These are phyloP conservation scores for Hygrocybe punicea DNA, from an alignment of 768 basidiomycete species.

Conservation along the genomic window DNA sequence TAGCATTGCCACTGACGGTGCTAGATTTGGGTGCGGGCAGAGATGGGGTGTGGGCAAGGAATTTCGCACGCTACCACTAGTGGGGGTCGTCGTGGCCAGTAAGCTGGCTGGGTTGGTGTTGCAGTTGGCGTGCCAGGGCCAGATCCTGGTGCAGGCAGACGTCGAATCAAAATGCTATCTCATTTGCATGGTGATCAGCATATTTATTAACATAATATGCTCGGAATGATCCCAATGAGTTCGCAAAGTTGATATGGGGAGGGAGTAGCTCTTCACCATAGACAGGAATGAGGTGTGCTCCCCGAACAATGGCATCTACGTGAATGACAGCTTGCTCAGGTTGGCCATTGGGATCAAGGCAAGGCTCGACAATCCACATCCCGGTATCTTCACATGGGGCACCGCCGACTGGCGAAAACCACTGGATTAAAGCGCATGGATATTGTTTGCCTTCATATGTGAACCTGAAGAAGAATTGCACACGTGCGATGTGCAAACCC, in stretches of 20 bases:
- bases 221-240: slow-evolving; percentile 23
- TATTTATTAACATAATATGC: slow-evolving; percentile 31
- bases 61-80: too few species aligned
- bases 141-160: too few species aligned
- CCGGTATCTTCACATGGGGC: neutral
- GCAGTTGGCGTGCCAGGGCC: too few species aligned
- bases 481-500: too few species aligned
- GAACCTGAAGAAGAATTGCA: too few species aligned
- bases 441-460: too few species aligned
- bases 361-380: slow-evolving; percentile 7
- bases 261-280: slow-evolving; percentile 23
- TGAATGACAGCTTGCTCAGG: slow-evolving; percentile 21
- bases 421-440: too few species aligned
- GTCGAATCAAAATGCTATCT: slow-evolving; percentile 20
- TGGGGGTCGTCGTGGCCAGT: too few species aligned
- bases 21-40: too few species aligned
- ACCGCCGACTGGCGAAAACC: neutral
- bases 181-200: slow-evolving; percentile 31
- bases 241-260: slow-evolving; percentile 14
- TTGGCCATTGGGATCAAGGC: slow-evolving; percentile 6
- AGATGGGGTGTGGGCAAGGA: too few species aligned
- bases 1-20: too few species aligned
- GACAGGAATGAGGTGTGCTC: slow-evolving; percentile 29
- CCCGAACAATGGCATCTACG: slow-evolving; percentile 27
- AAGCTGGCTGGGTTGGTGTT: too few species aligned